A percentile compares a stretch with the other conserved stretches of the same genome.
These are phyloP conservation scores for Avena eriantha DNA, from an alignment of 176 grass and related monocot species.

Conservation along the genomic window DNA sequence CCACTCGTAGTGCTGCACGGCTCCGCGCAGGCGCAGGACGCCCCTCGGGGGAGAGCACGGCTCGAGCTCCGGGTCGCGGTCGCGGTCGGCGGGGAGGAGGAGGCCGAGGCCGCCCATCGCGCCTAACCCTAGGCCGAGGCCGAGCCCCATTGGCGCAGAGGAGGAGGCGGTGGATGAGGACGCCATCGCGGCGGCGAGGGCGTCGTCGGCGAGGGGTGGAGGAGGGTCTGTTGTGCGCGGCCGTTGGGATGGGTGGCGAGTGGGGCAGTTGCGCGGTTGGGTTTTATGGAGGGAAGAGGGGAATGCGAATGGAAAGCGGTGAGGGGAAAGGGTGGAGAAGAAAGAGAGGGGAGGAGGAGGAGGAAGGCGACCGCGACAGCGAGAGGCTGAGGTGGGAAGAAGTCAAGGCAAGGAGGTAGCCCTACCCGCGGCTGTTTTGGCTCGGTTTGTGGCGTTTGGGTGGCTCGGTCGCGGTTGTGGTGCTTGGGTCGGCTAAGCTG, in stretches of 20 bases:
- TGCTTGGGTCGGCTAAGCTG: background rate
- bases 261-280: slow-evolving; percentile 22
- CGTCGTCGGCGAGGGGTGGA: background rate
- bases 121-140: slow-evolving; percentile 19
- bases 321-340: background rate
- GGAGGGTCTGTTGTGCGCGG: background rate
- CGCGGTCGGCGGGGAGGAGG: background rate
- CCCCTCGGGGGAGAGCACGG: background rate
- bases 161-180: slow-evolving; percentile 46
- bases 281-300: slow-evolving; percentile 33
- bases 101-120: slow-evolving; percentile 32
- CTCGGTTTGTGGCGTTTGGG: no score
- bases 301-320: background rate
- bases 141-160: slow-evolving; percentile 22
- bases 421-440: slow-evolving; percentile 6
- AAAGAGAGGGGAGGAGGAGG: background rate
- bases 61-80: background rate
- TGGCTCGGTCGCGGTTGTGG: background rate
- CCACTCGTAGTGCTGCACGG: slow-evolving; percentile 95
- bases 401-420: slow-evolving; percentile 3
- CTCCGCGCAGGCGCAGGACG: slow-evolving; percentile 55
- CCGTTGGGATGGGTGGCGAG: background rate
- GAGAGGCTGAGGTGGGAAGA: background rate
- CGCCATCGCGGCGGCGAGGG: slow-evolving; percentile 33
- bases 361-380: background rate